Evolutionary conservation across 192 early-diverging fungal species (phyloP).

Genomic region (Linderina pennispora): DNA sequence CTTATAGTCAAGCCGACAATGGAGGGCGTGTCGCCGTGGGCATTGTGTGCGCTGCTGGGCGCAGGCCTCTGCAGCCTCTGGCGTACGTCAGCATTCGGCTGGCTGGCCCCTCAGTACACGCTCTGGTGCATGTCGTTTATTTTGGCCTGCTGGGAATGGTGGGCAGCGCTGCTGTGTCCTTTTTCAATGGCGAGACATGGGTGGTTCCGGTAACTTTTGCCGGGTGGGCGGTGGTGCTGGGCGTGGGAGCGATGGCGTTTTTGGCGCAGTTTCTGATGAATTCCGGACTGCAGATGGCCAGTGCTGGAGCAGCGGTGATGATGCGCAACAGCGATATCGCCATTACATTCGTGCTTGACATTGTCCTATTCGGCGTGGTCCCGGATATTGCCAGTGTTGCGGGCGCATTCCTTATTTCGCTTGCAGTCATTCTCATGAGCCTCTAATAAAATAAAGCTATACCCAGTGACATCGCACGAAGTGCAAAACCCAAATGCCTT

Average conservation of each 20-base stretch:
- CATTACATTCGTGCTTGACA: conserved; percentile 14
- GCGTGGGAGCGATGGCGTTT: conserved; percentile 13
- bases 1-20: conserved; percentile 4
- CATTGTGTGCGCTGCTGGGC: conserved; percentile 14
- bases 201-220: not conserved
- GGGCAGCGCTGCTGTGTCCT: not conserved
- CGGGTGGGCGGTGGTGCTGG: not conserved
- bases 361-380: conserved; percentile 4
- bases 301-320: conserved; percentile 17
- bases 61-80: conserved; percentile 5
- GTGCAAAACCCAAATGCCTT: no score
- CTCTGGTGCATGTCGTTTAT: conserved; percentile 21
- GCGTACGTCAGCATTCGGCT: conserved; percentile 24
- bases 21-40: conserved; percentile 1
- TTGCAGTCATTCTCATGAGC: conserved; percentile 9
- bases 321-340: conserved; percentile 23
- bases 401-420: conserved; percentile 14
- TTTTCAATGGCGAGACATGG: conserved; percentile 2
- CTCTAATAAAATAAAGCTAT: not conserved
- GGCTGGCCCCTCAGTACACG: conserved; percentile 12
- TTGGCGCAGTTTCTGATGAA: conserved; percentile 23
- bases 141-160: conserved; percentile 14
- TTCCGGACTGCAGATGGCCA: conserved; percentile 18
- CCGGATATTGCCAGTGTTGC: conserved; percentile 2
- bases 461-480: not conserved